A percentile compares a stretch with the other conserved stretches of the same genome.
phyloP scores from a whole-genome alignment of 805 yeast genomes.

The Wickerhamiella occidentalis region DNA sequence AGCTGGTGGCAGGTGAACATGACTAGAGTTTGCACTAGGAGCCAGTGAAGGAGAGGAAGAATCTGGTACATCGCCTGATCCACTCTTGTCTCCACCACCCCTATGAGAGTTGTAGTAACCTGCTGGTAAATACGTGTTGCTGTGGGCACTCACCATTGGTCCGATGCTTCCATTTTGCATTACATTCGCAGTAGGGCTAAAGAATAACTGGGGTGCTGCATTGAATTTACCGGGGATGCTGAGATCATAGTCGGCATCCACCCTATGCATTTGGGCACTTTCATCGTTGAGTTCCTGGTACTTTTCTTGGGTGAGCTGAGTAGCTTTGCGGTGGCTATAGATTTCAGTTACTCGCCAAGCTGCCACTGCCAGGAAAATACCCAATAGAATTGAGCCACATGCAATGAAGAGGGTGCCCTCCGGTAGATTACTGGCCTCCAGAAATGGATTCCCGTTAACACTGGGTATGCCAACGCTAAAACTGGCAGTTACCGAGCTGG shows the following conservation, averaged over 20 bases:
- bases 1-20: neutral
- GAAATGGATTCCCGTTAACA: constrained; percentile 49
- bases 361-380: constrained; percentile 39
- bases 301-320: constrained; percentile 34
- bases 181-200: constrained; percentile 72
- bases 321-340: constrained; percentile 36
- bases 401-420: constrained; percentile 76
- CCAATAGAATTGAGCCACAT: constrained; percentile 58
- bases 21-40: neutral
- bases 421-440: constrained; percentile 41
- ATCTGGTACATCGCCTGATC: neutral
- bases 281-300: constrained; percentile 14
- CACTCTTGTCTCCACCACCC: neutral
- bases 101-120: constrained; percentile 15
- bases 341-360: constrained; percentile 42
- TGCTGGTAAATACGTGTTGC: constrained; percentile 19
- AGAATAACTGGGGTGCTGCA: constrained; percentile 34
- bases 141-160: constrained; percentile 11
- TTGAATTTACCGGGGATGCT: constrained; percentile 6
- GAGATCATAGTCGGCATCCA: constrained; percentile 10
- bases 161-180: constrained; percentile 33
- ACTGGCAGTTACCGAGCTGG: constrained; percentile 1
- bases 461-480: constrained; percentile 44
- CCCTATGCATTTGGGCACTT: constrained; percentile 13
- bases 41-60: neutral